A percentile compares a stretch with the other conserved stretches of the same genome.
These are phyloP conservation scores for Mycocentrospora acerina DNA, from an alignment of 2,329 filamentous ascomycete genomes.

Conservation along the genomic window DNA sequence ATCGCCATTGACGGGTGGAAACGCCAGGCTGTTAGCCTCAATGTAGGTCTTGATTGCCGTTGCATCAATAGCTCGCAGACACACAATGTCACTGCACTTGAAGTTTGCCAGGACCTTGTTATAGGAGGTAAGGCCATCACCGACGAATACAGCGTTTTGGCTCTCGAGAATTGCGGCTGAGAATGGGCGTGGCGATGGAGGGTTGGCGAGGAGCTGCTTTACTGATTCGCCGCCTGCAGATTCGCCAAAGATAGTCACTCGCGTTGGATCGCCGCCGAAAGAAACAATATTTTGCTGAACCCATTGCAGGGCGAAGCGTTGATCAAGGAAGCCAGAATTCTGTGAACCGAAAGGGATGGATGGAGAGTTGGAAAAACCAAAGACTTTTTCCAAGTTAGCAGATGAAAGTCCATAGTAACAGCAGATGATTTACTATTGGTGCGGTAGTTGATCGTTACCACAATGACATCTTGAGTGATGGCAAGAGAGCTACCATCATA, in stretches of 20 bases:
- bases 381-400: slow-evolving; percentile 9
- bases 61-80: slow-evolving; percentile 6
- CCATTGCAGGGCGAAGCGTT: slow-evolving; percentile 56
- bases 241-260: slow-evolving; percentile 50
- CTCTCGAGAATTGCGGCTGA: slow-evolving; percentile 26
- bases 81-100: slow-evolving; percentile 7
- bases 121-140: slow-evolving; percentile 10
- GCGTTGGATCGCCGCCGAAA: slow-evolving; percentile 50
- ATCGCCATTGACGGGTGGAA: slow-evolving; percentile 13
- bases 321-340: slow-evolving; percentile 58
- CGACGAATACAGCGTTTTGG: slow-evolving; percentile 10
- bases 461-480: slow-evolving; percentile 22
- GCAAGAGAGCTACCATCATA: slow-evolving; percentile 30
- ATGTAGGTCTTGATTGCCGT: slow-evolving; percentile 9
- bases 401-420: not conserved
- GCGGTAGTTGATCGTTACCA: slow-evolving; percentile 28
- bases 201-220: slow-evolving; percentile 23
- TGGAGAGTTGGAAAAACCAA: slow-evolving; percentile 20
- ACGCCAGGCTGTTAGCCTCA: slow-evolving; percentile 7
- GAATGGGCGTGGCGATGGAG: slow-evolving; percentile 18
- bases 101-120: slow-evolving; percentile 9
- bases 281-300: slow-evolving; percentile 50
- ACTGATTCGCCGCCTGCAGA: slow-evolving; percentile 25
- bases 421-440: slow-evolving; percentile 15
- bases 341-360: slow-evolving; percentile 16